These are phyloP conservation scores for Solanum hybrid DNA, from an alignment of 305 asterid species.

Conservation along the genomic window DNA sequence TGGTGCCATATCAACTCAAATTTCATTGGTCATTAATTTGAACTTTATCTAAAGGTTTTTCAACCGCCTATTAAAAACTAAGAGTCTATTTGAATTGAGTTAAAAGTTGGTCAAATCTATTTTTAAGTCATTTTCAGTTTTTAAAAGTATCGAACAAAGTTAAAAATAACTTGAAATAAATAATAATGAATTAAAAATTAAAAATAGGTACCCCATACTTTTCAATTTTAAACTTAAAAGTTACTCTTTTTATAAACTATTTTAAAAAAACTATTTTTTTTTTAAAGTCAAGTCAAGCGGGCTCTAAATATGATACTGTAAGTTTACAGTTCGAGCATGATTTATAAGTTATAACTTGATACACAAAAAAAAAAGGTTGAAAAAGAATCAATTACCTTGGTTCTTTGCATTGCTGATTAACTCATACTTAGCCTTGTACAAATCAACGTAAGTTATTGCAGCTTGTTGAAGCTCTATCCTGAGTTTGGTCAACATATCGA, in stretches of 20 bases:
- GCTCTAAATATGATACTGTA: background rate
- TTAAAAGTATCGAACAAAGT: too few relatives aligned
- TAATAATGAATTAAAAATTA: background rate
- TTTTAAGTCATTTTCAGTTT: background rate
- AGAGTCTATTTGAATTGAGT: too few relatives aligned
- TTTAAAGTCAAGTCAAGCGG: background rate
- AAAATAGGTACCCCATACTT: background rate
- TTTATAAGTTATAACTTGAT: background rate
- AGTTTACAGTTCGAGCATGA: background rate
- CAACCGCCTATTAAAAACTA: background rate
- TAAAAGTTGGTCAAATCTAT: too few relatives aligned
- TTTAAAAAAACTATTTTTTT: too few relatives aligned
- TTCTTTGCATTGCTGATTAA: conserved; percentile 37
- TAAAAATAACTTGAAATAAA: too few relatives aligned
- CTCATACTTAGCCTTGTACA: conserved; percentile 43
- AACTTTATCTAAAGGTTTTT: background rate
- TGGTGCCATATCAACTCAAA: background rate
- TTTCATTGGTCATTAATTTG: background rate
- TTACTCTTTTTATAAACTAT: background rate
- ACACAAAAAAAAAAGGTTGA: background rate
- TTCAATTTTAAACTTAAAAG: background rate
- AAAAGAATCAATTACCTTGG: conserved; percentile 24
- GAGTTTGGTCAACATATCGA: conserved; percentile 21
- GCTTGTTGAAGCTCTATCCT: conserved; percentile 38
- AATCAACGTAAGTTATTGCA: conserved; percentile 39